These are phyloP conservation scores for Mycena rebaudengoi DNA, from an alignment of 768 basidiomycete genomes.

Conservation along the genomic window DNA sequence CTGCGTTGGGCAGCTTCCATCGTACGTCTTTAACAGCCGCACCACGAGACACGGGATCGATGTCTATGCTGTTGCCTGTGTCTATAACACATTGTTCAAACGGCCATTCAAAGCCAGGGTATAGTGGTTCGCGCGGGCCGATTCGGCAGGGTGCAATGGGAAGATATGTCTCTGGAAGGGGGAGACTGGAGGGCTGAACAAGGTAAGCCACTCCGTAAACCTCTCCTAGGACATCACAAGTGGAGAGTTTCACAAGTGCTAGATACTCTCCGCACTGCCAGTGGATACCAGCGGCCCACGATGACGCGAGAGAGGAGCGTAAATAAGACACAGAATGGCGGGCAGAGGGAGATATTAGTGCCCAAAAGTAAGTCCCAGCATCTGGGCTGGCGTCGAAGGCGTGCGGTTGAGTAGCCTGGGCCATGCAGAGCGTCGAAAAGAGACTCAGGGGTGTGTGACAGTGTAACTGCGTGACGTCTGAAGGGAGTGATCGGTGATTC, in stretches of 20 bases:
- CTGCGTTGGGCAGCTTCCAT: background rate
- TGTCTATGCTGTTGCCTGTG: background rate
- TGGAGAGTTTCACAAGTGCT: background rate
- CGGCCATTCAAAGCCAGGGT: conserved; percentile 3
- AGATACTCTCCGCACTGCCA: background rate
- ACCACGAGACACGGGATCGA: background rate
- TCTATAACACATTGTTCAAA: background rate
- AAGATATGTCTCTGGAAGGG: background rate
- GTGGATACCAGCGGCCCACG: background rate
- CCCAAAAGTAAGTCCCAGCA: background rate
- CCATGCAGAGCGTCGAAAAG: too few relatives aligned
- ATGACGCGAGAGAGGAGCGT: background rate
- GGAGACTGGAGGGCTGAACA: background rate
- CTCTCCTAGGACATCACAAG: background rate
- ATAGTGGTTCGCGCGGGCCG: background rate
- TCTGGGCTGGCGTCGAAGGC: too few relatives aligned
- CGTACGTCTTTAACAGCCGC: background rate
- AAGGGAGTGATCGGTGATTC: too few relatives aligned
- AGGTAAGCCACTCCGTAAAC: background rate
- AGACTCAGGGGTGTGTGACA: too few relatives aligned
- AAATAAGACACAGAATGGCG: background rate
- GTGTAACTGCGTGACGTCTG: too few relatives aligned
- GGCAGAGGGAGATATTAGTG: background rate
- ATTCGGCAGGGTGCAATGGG: conserved; percentile 6
- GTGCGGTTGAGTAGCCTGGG: too few relatives aligned